Base-by-base conservation (phyloP, 805 yeast species). In the Suhomyces sp. region DNA sequence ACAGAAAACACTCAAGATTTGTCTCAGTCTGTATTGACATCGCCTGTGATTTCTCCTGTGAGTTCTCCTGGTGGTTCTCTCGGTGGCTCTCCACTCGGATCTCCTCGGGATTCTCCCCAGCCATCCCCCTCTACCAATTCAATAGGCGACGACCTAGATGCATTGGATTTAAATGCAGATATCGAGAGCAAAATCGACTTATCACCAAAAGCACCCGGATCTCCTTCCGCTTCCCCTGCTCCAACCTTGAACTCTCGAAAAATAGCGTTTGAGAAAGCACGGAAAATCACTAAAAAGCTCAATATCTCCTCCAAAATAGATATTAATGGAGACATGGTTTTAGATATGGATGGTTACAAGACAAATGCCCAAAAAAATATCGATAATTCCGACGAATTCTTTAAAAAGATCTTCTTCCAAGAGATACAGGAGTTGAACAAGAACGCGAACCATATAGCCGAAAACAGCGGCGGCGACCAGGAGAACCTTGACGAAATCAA, bases 261-360 rank as follows among this genome's bases (percentile, higher is more conserved):
- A n/a, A 77, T 70, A n/a, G 79, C 84, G 1, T 67, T 83, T 47
- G 86, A 84, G 57, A 77, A 82, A 57, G 87, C 88, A 5, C 77
- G 78, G 54, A 82, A 82, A 42, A 73, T 90, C 23, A 83, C 93
- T 26, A 80, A 82, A 58, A 84, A 79, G 64, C 76, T 90, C 58
- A 89, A 91, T 64, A 91, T 94, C 31, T 97, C 97, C 1, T 86
- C 96, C 27, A 89, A 85, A 59, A 81, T 92, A 36, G 96, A 89
- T 57, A 86, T 87, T 56, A 88, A 90, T 62, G 99, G 99, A 10
- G 97, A 91, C 64, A 78, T 94, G 60, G 81, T 91, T 42, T 73
- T 94, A 45, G 99, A 94, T 71, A 90, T 93, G 86, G 96, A 91
- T 61, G 99, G 99, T 15, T 94, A 94, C 71, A 93, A 92, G 70